These are phyloP conservation scores for Elaeis guineensis DNA, from an alignment of 176 grass and related monocot genomes.

Conservation along the genomic window DNA sequence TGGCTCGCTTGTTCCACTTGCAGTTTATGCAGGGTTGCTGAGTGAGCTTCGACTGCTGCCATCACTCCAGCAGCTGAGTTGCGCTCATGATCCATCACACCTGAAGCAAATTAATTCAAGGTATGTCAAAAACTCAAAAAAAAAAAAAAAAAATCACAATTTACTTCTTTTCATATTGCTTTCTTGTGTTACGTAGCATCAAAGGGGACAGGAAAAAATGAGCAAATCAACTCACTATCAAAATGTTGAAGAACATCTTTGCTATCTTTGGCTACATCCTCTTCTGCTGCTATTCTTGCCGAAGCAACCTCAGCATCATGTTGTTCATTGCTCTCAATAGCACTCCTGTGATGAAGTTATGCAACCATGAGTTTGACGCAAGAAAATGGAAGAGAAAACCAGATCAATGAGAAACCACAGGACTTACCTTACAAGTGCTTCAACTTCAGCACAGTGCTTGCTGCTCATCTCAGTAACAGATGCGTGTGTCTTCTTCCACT, in stretches of 20 bases:
- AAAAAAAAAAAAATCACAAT: too few relatives aligned
- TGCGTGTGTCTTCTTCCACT: conserved; percentile 69
- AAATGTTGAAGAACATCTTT: conserved; percentile 50
- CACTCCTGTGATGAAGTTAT: conserved; percentile 38
- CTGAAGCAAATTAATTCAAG: conserved; percentile 24
- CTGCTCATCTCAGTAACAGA: conserved; percentile 53
- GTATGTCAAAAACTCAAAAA: too few relatives aligned
- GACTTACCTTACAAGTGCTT: conserved; percentile 55
- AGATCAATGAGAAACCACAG: neutral
- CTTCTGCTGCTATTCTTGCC: conserved; percentile 40
- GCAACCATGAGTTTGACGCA: neutral
- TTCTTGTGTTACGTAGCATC: too few relatives aligned
- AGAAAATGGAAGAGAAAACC: neutral
- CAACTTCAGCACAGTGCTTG: conserved; percentile 73
- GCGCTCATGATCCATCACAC: conserved; percentile 24
- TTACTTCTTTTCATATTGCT: too few relatives aligned
- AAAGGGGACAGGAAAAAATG: too few relatives aligned
- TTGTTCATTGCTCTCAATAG: conserved; percentile 51
- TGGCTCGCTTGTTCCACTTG: conserved; percentile 47
- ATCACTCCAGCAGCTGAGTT: conserved; percentile 40
- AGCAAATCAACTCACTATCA: conserved; percentile 41
- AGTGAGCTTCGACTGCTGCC: conserved; percentile 37
- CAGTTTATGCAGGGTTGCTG: conserved; percentile 32
- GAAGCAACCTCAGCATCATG: conserved; percentile 64
- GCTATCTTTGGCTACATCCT: conserved; percentile 30